Percentiles rank a stretch among this genome's conserved stretches.
Conservation (phyloP, 2,329 filamentous ascomycete genomes). For the Colletotrichum tofieldiae region DNA sequence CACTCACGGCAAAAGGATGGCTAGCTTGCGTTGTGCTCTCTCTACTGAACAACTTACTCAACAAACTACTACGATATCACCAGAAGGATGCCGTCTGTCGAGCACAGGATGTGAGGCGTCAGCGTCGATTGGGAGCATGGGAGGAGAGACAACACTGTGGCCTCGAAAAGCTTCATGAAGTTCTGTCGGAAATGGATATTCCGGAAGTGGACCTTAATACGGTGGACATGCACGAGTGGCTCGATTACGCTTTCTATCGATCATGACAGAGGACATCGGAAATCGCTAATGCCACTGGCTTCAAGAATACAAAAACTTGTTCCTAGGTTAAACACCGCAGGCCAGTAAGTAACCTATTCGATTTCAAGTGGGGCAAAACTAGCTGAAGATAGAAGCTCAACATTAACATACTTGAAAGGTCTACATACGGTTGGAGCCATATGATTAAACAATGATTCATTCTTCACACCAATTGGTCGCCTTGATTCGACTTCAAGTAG, state of each 20-base stretch:
- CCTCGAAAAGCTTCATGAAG: constrained; percentile 35
- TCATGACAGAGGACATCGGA: not conserved
- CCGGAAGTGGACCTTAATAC: constrained; percentile 35
- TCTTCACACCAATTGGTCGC: not conserved
- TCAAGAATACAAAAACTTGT: constrained; percentile 39
- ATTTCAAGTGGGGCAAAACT: too few relatives aligned
- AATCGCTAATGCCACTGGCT: too few relatives aligned
- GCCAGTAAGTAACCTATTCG: not conserved
- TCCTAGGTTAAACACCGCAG: constrained; percentile 32
- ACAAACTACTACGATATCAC: constrained; percentile 18
- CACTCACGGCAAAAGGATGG: constrained; percentile 25
- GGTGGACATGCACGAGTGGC: constrained; percentile 39
- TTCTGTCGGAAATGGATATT: constrained; percentile 28
- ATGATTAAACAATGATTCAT: not conserved
- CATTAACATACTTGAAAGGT: not conserved
- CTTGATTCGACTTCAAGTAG: too few relatives aligned
- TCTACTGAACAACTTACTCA: constrained; percentile 25
- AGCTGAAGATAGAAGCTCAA: not conserved
- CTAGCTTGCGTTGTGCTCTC: constrained; percentile 24
- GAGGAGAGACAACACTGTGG: constrained; percentile 33
- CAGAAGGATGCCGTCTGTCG: constrained; percentile 4
- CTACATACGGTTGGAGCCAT: too few relatives aligned
- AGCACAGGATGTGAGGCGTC: constrained; percentile 9
- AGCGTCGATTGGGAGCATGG: constrained; percentile 30
- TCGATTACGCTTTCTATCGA: constrained; percentile 34